phyloP scores from a whole-genome alignment of 306 rosid species.

The Mucuna pruriens region DNA sequence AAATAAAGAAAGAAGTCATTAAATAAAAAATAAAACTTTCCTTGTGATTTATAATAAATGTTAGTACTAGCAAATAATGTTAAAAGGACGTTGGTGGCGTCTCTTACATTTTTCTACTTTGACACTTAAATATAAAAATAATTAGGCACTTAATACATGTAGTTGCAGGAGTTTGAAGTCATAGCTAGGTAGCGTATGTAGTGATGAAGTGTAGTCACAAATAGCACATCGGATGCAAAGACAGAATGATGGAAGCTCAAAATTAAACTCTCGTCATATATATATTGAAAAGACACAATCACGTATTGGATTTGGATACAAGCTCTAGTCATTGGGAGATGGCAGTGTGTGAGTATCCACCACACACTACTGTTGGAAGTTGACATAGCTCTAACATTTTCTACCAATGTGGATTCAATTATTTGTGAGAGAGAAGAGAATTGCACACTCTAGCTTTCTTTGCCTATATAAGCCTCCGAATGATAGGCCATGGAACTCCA shows the following conservation, averaged over 20 bases:
- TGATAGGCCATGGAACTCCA: slow-evolving; percentile 6
- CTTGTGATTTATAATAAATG: no score
- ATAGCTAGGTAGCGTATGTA: neutral
- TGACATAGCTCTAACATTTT: slow-evolving; percentile 30
- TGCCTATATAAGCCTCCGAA: slow-evolving; percentile 44
- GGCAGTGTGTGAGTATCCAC: slow-evolving; percentile 32
- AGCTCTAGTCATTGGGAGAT: slow-evolving; percentile 8
- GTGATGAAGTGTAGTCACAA: neutral
- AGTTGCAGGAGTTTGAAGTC: neutral
- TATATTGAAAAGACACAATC: slow-evolving; percentile 6
- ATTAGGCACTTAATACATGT: neutral
- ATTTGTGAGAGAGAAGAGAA: slow-evolving; percentile 46
- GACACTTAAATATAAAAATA: no score
- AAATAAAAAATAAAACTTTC: no score
- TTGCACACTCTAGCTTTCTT: slow-evolving; percentile 5
- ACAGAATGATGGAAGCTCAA: neutral
- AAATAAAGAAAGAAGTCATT: no score
- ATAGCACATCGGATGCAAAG: neutral
- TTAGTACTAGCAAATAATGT: no score
- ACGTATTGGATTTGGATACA: neutral
- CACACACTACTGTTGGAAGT: slow-evolving; percentile 36
- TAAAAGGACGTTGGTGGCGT: no score
- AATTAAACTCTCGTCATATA: neutral
- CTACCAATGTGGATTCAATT: slow-evolving; percentile 37
- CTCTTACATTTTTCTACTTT: no score